Evolutionary conservation across 352 stramenopile genomes (phyloP), one percentile per base, ranked within the genome.

Genomic region (Phytophthora ohioensis): DNA sequence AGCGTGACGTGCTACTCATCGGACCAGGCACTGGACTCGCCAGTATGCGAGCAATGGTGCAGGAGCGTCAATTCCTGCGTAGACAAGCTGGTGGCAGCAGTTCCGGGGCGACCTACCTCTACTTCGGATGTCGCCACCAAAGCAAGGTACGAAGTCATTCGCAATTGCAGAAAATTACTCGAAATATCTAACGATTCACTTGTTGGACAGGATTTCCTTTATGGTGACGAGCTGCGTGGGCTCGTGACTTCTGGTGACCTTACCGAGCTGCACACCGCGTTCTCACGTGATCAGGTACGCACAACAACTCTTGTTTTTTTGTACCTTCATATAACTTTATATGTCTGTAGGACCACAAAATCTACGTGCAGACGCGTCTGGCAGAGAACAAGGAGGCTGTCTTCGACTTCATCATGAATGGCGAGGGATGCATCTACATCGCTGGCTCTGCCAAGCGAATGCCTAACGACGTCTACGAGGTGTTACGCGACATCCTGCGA

Each of bases 311-410:
- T 15, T 56, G 12, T 31, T 59, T 27, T 10, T 0, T n/a, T 35
- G n/a, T 53, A 12, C 3, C 21, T 46, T 45, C 39, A n/a, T 10
- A 30, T 36, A 36, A 7, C 35, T 46, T 46, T 15, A 0, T 5
- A 53, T 43, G 17, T 15, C 27, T 49, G 30, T 35, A 93, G 82
- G 71, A 78, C 32, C 71, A 92, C 58, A 98, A 98, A 73, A 84
- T 98, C 6, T 98, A 98, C 73, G 94, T 98, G 30, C 91, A 97
- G 78, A 93, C 88, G 13, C 82, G 82, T 10, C 81, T 98, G 17
- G 81, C 76, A 7, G 91, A 98, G 67, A 78, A 93, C 60, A 94
- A 94, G 64, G 73, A 91, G 27, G 51, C 70, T 6, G 78, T 96
- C 0, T 96, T 85, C 48, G 66, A 90, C 38, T 79, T 93, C 46